Evolutionary conservation across 176 grass and related monocot species (phyloP), one percentile per base, ranked within the genome.

Genomic region (Raddia guianensis): DNA sequence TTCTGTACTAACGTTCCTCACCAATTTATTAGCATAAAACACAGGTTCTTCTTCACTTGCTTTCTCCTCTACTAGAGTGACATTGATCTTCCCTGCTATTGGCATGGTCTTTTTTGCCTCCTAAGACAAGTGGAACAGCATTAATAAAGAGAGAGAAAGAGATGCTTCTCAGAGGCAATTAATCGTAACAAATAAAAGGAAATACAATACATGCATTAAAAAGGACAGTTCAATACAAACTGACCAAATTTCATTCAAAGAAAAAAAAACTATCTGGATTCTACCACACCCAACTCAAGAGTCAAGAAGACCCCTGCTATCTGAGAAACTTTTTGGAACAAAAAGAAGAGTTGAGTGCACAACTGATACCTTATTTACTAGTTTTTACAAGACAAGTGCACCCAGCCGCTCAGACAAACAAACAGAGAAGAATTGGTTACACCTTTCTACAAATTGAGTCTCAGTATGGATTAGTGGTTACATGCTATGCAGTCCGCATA

Each of bases 21-120:
- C 96, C 92, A 79, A 76, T 84, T 98, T 98, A 81, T 78, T 93
- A 75, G 96, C 88, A 87, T 98, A 98, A 58, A 82, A 72, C 63
- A 86, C 49, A 84, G 88, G 81, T 82, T 93, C 90, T 63, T 77
- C 75, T 81, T 98, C 92, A 75, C 73, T 77, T 71, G 84, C 55
- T 91, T 93, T 98, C 34, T 98, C 96, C 82, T 98, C 90, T 47
- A 87, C 21, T 37, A 86, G 90, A 45, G 67, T 93, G 64, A 78
- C 67, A 91, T 89, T 94, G 48, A 87, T 83, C 86, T 88, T 98
- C 62, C 86, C 88, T 73, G 79, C 67, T 76, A 83, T 32, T 12
- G 86, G 81, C 88, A 95, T 98, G 12, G 72, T 75, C 66, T 86
- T 91, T 84, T 98, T 93, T n/a, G 86, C 90, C 80, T 95, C 90